These are phyloP conservation scores for Hawksworthiomyces lignivorus DNA, from an alignment of 2,329 filamentous ascomycete genomes.

Conservation along the genomic window DNA sequence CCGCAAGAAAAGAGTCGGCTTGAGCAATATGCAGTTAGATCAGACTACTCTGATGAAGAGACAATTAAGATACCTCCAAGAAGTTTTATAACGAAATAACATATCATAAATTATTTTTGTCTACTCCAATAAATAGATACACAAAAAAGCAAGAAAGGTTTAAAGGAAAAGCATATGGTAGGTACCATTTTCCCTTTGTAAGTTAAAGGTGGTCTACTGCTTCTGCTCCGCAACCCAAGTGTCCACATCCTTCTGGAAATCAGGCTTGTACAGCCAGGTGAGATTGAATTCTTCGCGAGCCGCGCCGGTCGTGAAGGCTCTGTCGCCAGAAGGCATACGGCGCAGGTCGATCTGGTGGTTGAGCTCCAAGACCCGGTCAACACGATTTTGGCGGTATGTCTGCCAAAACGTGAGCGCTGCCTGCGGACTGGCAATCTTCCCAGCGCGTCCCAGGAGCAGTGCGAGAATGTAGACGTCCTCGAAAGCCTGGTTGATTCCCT, in stretches of 20 bases:
- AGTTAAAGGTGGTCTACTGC: background rate
- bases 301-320: background rate
- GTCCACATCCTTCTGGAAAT: conserved; percentile 5
- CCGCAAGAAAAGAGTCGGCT: no score
- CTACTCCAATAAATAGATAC: no score
- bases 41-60: no score
- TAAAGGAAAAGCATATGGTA: no score
- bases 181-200: no score
- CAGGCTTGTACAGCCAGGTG: conserved; percentile 1
- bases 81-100: no score
- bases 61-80: no score
- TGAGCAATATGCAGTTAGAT: no score
- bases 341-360: conserved; percentile 9
- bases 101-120: no score
- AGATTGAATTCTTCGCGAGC: background rate
- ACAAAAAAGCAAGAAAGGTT: no score
- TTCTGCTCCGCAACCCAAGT: conserved; percentile 1
- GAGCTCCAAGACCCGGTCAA: conserved; percentile 16
- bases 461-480: conserved; percentile 17
- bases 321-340: conserved; percentile 5
- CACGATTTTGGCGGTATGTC: conserved; percentile 17
- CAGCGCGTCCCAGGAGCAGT: conserved; percentile 12
- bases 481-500: conserved; percentile 22
- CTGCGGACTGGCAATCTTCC: conserved; percentile 10
- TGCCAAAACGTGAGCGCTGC: conserved; percentile 19